Percentiles rank a stretch among this genome's conserved stretches.
phyloP scores from a whole-genome alignment of 2,329 filamentous ascomycete genomes.

The Onygena corvina region DNA sequence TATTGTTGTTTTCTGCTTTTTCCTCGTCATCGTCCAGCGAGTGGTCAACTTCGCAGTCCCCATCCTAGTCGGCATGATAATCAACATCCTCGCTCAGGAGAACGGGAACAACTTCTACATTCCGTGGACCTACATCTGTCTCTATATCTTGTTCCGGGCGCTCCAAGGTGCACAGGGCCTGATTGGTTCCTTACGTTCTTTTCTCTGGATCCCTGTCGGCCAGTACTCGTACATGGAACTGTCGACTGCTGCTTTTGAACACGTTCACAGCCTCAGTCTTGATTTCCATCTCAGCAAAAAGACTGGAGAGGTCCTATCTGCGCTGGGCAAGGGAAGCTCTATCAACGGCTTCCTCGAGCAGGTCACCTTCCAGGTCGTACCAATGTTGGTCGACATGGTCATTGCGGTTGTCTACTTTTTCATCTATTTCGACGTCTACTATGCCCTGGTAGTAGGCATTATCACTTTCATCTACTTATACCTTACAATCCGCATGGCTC shows the following conservation, averaged over 20 bases:
- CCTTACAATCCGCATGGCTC: slow-evolving; percentile 89
- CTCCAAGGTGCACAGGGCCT: slow-evolving; percentile 83
- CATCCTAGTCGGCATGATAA: slow-evolving; percentile 65
- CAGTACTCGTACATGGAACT: slow-evolving; percentile 94
- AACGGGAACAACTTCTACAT: slow-evolving; percentile 42
- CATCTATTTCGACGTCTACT: slow-evolving; percentile 70
- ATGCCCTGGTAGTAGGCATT: slow-evolving; percentile 76
- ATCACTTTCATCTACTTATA: slow-evolving; percentile 95
- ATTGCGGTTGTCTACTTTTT: slow-evolving; percentile 76
- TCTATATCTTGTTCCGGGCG: slow-evolving; percentile 67
- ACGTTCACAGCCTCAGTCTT: slow-evolving; percentile 86
- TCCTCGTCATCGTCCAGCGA: slow-evolving; percentile 67
- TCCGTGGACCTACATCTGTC: slow-evolving; percentile 60
- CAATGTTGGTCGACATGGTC: slow-evolving; percentile 82
- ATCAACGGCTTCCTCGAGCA: slow-evolving; percentile 97
- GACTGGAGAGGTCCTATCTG: slow-evolving; percentile 89
- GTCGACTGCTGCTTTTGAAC: slow-evolving; percentile 90
- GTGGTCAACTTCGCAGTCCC: slow-evolving; percentile 79
- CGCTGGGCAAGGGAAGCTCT: slow-evolving; percentile 86
- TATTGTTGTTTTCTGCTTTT: slow-evolving; percentile 69
- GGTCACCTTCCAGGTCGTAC: slow-evolving; percentile 87
- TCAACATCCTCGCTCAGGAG: slow-evolving; percentile 55
- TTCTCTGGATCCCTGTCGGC: slow-evolving; percentile 90
- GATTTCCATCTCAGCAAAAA: slow-evolving; percentile 96
- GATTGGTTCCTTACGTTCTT: slow-evolving; percentile 66